Base-by-base conservation (phyloP, 768 basidiomycete genomes). In the Pisolithus microcarpus region DNA sequence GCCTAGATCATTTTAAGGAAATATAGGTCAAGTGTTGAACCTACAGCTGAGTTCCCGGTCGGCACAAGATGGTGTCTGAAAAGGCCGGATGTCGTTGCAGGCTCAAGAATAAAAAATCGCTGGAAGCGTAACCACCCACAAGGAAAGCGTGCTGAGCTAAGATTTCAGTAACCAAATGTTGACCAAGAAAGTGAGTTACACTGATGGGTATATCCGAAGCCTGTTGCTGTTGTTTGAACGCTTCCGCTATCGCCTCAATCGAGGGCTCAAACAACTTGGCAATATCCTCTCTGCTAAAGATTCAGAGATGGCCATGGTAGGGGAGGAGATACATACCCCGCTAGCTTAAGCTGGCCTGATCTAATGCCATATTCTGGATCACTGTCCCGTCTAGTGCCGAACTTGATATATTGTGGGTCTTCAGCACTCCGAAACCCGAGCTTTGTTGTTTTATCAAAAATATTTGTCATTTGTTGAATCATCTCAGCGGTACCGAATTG, bases 21-120 rank as follows among this genome's bases (percentile, higher is more conserved):
- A 31, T 30, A 15, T n/a, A n/a, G 15, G 11, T 18, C 18, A 40
- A 40, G n/a, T 40, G n/a, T 40, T 19, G 43, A 6, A 43, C 75
- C n/a, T 59, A 80, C 80, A 73, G 67, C 51, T 76, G 73, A 38
- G 69, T 71, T 48, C 77, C 70, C 2, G 80, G 80, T 15, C 78
- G 69, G 45, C 70, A 68, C 4, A 81, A 59, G 11, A 67, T 63
- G 3, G 78, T 57, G 0, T 70, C 69, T 0, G 67, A 61, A 16
- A 67, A 65, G 18, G 55, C 57, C 1, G 77, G 58, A 1, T 65
- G 59, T 16, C 63, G 57, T 16, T 72, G 70, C 18, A 82, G 70
- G 31, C 67, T 64, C 7, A 55, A 53, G 48, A 71, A 77, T 13
- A 80, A 57, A 63, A 69, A 78, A 23, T 73, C 72, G 46, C 70